phyloP scores from a whole-genome alignment of 352 stramenopile species.

The Globisporangium echinulatum region DNA sequence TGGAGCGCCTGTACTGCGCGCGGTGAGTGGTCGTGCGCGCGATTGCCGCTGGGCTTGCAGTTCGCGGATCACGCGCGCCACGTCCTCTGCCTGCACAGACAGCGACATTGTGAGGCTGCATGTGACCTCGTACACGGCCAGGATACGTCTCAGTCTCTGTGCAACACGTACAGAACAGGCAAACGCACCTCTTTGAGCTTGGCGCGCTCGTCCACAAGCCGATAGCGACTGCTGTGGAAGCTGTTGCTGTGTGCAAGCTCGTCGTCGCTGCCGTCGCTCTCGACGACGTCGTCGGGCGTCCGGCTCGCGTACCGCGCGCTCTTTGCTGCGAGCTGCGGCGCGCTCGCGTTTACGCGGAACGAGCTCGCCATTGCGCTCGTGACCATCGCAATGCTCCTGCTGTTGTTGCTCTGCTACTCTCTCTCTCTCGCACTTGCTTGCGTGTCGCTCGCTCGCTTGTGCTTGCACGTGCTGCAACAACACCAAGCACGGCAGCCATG shows the following conservation, averaged over 20 bases:
- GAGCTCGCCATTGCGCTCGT: neutral
- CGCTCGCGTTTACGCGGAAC: neutral
- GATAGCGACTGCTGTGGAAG: slow-evolving; percentile 25
- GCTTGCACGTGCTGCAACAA: no score
- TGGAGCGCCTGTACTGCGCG: neutral
- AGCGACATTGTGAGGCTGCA: neutral
- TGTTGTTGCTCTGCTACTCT: neutral
- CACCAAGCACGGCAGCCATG: neutral
- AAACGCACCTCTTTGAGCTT: slow-evolving; percentile 23
- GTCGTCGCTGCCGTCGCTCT: neutral
- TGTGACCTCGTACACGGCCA: no score
- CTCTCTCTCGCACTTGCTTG: no score
- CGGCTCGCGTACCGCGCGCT: neutral
- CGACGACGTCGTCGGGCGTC: neutral
- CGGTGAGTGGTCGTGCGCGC: neutral
- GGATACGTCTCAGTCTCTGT: neutral
- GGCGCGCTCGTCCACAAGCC: slow-evolving; percentile 31
- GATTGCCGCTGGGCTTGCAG: slow-evolving; percentile 21
- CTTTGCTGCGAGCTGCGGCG: neutral
- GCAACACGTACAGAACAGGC: neutral
- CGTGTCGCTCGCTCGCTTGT: no score
- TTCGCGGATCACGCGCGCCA: slow-evolving; percentile 40
- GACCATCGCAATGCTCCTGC: neutral
- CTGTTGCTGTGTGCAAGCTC: neutral
- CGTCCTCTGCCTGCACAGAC: slow-evolving; percentile 21